Conservation (phyloP, 768 basidiomycete genomes). For the Dendrothele bispora region DNA sequence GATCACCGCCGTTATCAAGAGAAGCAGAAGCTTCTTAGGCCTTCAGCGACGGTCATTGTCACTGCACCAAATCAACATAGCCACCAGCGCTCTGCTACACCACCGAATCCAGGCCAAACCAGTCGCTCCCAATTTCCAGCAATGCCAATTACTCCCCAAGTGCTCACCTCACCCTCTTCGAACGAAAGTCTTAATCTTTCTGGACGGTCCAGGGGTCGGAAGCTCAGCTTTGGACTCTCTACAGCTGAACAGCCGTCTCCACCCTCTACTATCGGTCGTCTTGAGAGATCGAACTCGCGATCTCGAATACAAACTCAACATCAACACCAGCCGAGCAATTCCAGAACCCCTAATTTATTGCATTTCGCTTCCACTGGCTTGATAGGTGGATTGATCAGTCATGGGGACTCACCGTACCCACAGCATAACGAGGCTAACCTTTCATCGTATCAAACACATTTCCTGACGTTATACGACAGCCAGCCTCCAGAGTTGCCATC, state of each 20-base stretch:
- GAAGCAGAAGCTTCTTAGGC: slow-evolving; percentile 26
- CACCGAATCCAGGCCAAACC: neutral
- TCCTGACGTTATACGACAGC: too few species aligned
- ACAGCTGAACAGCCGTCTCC: slow-evolving; percentile 23
- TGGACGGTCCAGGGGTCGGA: slow-evolving; percentile 11
- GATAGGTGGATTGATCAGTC: slow-evolving; percentile 1
- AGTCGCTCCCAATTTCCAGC: neutral
- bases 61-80: neutral
- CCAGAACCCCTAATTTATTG: slow-evolving; percentile 1
- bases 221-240: slow-evolving; percentile 24
- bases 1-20: slow-evolving; percentile 18
- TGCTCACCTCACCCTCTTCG: slow-evolving; percentile 33
- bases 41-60: slow-evolving; percentile 24
- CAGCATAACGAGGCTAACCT: too few species aligned
- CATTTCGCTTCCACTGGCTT: slow-evolving; percentile 5
- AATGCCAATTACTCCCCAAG: slow-evolving; percentile 11
- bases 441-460: too few species aligned
- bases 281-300: slow-evolving; percentile 14
- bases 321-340: slow-evolving; percentile 1
- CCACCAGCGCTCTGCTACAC: neutral
- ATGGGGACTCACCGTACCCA: too few species aligned
- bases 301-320: slow-evolving; percentile 6
- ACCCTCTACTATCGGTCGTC: slow-evolving; percentile 15
- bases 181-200: slow-evolving; percentile 33
- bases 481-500: too few species aligned